Conservation (phyloP, 495 filamentous ascomycete genomes). For the Neurospora tetraspora region DNA sequence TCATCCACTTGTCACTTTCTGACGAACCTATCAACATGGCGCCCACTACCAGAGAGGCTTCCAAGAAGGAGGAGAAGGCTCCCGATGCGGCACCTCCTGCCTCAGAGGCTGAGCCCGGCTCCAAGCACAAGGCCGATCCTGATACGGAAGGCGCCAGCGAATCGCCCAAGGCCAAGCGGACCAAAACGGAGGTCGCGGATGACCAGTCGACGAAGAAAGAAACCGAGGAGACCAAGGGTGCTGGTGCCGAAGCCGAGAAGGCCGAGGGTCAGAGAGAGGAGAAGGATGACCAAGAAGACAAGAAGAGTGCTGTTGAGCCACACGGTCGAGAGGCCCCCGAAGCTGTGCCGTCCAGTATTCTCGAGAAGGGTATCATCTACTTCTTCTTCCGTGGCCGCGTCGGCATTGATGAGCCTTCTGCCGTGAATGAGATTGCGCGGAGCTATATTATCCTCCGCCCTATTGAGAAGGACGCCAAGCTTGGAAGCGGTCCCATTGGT, state of each 20-base stretch:
- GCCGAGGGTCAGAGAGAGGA: not conserved
- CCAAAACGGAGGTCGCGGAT: conserved; percentile 3
- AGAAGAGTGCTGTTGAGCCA: conserved; percentile 13
- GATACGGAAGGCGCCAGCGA: not conserved
- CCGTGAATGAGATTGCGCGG: conserved; percentile 62
- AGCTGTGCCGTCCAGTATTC: conserved; percentile 55
- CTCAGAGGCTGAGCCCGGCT: conserved; percentile 9
- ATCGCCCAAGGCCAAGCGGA: conserved; percentile 9
- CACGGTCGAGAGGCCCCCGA: conserved; percentile 7
- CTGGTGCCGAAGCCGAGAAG: not conserved
- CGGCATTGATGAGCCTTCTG: conserved; percentile 58
- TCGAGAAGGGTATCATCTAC: conserved; percentile 92
- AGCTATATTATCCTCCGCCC: conserved; percentile 79
- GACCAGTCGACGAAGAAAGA: conserved; percentile 2
- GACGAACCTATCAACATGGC: conserved; percentile 5
- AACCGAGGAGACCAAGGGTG: not conserved
- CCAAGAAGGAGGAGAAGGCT: conserved; percentile 8
- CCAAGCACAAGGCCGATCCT: conserved; percentile 13
- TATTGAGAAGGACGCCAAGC: conserved; percentile 55
- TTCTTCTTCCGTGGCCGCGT: conserved; percentile 83
- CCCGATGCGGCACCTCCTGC: not conserved
- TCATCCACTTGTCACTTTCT: not conserved
- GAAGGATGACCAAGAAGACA: not conserved
- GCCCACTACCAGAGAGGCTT: conserved; percentile 9
- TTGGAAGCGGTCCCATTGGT: conserved; percentile 52